A percentile compares a stretch with the other conserved stretches of the same genome.
These are phyloP conservation scores for Eucalyptus grandis DNA, from an alignment of 345 rosid species.

Conservation along the genomic window DNA sequence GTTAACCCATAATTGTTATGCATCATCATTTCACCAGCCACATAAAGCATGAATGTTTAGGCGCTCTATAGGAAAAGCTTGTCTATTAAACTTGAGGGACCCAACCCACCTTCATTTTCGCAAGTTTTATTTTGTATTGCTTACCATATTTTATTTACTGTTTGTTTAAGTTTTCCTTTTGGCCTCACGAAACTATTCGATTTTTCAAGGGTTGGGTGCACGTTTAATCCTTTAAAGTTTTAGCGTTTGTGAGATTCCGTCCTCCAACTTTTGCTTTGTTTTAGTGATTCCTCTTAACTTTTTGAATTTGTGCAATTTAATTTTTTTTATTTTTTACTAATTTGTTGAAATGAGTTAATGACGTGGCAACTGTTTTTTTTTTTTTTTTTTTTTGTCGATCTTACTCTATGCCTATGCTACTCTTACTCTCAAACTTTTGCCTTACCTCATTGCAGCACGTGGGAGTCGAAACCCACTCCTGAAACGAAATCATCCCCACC, in stretches of 20 bases:
- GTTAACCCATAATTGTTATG: not conserved
- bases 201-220: not conserved
- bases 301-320: not conserved
- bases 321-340: not conserved
- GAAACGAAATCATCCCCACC: too few relatives aligned
- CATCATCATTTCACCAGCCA: not conserved
- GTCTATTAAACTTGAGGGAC: not conserved
- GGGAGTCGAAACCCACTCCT: too few relatives aligned
- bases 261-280: too few relatives aligned
- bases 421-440: too few relatives aligned
- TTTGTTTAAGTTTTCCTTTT: not conserved
- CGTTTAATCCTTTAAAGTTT: not conserved
- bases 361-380: not conserved
- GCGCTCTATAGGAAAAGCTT: not conserved
- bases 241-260: not conserved
- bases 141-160: rapidly evolving
- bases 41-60: not conserved
- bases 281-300: not conserved
- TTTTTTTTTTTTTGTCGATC: too few relatives aligned
- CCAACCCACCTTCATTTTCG: not conserved
- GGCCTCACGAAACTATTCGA: not conserved
- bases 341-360: not conserved
- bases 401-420: too few relatives aligned
- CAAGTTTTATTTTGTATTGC: not conserved
- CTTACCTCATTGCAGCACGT: too few relatives aligned